Evolutionary conservation across 1,139 yeast species (phyloP), one percentile per base, ranked within the genome.

Genomic region (Kodamaea arcana): DNA sequence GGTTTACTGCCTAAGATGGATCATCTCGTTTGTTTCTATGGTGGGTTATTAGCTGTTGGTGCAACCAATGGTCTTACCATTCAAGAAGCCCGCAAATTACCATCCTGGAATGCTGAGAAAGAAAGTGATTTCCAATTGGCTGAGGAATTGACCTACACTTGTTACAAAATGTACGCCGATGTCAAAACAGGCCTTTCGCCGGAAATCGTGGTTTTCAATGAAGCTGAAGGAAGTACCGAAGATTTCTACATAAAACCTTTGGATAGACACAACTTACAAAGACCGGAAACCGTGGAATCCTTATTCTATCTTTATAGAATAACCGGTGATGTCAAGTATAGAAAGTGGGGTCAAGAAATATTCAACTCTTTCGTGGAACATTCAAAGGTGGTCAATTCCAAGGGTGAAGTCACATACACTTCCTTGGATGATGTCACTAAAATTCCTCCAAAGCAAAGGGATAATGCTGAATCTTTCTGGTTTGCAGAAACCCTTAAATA

Each of bases 231-330:
- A 9, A 50, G 55, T 12, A 43, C 56, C 2, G 39, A 46, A 12
- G 95, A 85, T 52, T 85, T 87, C 56, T 56, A 49, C 44, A 81
- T 87, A 48, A 84, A 85, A 52, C 79, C 78, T 4, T 57, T 63
- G 18, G 97, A 90, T 54, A 75, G 72, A 37, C 96, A 88, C 56
- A 87, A 87, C 56, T 63, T 88, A 44, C 97, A 88, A 62, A 75
- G 97, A 46, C 97, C 97, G 1, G 97, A 90, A 56, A 86, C 97
- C 0, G 95, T 88, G 3, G 97, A 90, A 59, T 83, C 95, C 1
- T 68, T 90, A 32, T 88, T 83, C 67, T 72, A 84, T 47, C 62
- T 90, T 45, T 90, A 82, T 65, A 75, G 94, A 47, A 66, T 88
- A 45, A 86, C 96, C 1, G 81, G 83, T 20, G 94, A 90, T 52